phyloP scores from a whole-genome alignment of 805 yeast genomes.

The Myxozyma mucilagina region DNA sequence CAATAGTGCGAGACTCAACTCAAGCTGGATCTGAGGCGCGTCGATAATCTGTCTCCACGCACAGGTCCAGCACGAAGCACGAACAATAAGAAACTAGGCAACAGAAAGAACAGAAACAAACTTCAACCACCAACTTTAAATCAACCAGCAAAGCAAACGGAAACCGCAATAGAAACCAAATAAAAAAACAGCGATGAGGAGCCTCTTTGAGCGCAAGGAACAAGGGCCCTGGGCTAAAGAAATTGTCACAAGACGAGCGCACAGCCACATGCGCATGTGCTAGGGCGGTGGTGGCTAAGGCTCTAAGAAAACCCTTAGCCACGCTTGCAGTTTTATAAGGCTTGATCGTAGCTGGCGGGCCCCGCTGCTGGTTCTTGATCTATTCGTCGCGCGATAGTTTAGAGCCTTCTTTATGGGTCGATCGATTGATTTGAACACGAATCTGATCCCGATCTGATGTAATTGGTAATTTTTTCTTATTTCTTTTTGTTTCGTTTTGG shows the following conservation, averaged over 20 bases:
- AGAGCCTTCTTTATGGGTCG: too few relatives aligned
- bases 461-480: too few relatives aligned
- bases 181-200: background rate
- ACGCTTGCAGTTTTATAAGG: background rate
- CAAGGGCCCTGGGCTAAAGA: background rate
- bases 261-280: slow-evolving; percentile 11
- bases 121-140: too few relatives aligned
- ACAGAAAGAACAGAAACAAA: too few relatives aligned
- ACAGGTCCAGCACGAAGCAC: too few relatives aligned
- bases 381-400: too few relatives aligned
- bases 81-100: too few relatives aligned
- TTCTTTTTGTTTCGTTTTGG: too few relatives aligned
- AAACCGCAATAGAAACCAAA: background rate
- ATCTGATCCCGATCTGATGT: too few relatives aligned
- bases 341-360: background rate
- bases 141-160: too few relatives aligned
- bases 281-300: slow-evolving; percentile 9
- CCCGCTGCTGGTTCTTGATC: background rate
- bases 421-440: too few relatives aligned
- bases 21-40: background rate
- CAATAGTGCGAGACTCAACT: background rate
- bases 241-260: slow-evolving; percentile 13
- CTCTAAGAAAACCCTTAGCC: background rate
- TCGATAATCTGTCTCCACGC: too few relatives aligned
- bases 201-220: background rate